Conservation (phyloP, 495 filamentous ascomycete genomes). For the Aspergillus indologenus region DNA sequence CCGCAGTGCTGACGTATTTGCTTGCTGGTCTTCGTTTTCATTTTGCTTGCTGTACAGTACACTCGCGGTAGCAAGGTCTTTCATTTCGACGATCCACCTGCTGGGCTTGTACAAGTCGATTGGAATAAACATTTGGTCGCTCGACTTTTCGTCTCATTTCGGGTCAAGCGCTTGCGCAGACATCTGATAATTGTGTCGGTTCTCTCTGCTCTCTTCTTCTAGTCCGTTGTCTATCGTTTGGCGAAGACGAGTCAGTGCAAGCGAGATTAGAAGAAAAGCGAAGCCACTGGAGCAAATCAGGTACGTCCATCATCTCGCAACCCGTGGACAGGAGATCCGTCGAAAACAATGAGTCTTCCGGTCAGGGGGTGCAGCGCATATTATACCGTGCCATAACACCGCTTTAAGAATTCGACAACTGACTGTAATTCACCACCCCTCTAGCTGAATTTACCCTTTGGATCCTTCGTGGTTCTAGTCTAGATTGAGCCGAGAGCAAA, state of each 20-base stretch:
- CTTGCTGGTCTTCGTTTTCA: constrained; percentile 4
- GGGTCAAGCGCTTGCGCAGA: neutral
- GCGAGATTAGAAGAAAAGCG: neutral
- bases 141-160: constrained; percentile 8
- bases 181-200: neutral
- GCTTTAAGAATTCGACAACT: neutral
- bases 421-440: neutral
- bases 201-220: neutral
- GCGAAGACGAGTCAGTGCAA: neutral
- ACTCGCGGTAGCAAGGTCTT: constrained; percentile 12
- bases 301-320: constrained; percentile 2
- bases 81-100: constrained; percentile 26
- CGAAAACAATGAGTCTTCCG: neutral
- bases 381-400: neutral
- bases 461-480: constrained; percentile 5
- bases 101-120: constrained; percentile 34
- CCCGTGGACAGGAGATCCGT: neutral
- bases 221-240: neutral
- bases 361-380: neutral
- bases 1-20: neutral
- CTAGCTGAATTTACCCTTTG: neutral
- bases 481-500: constrained; percentile 1
- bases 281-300: neutral
- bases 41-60: constrained; percentile 10
- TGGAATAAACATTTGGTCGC: constrained; percentile 9